These are phyloP conservation scores for Thalassiosira hispida DNA, from an alignment of 352 stramenopile species.

Conservation along the genomic window DNA sequence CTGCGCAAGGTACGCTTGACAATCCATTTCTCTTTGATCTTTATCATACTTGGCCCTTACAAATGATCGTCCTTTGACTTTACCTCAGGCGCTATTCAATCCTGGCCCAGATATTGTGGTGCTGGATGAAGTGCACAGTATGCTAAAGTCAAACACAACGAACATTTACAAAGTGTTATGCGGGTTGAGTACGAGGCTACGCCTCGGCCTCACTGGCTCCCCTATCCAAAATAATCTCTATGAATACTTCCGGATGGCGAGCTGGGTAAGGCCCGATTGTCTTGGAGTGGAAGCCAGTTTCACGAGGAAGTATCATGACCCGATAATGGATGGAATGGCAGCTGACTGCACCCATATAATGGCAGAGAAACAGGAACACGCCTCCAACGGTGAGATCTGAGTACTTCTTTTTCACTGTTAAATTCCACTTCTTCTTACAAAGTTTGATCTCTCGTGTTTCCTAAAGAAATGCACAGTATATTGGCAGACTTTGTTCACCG, in stretches of 20 bases:
- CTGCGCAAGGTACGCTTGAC: constrained; percentile 24
- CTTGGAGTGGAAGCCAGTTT: constrained; percentile 57
- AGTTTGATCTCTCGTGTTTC: no score
- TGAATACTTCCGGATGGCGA: constrained; percentile 80
- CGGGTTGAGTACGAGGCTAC: constrained; percentile 63
- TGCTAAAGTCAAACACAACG: constrained; percentile 74
- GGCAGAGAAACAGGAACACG: constrained; percentile 42
- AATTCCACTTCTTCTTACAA: no score
- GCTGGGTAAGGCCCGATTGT: constrained; percentile 66
- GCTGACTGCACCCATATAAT: constrained; percentile 44
- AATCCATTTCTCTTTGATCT: not conserved
- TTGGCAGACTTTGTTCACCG: constrained; percentile 67
- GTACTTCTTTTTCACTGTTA: no score
- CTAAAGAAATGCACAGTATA: constrained; percentile 53
- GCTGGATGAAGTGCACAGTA: constrained; percentile 84
- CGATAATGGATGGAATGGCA: constrained; percentile 61
- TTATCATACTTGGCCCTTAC: no score
- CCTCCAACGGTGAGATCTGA: no score
- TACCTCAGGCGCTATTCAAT: constrained; percentile 43
- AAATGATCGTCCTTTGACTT: not conserved
- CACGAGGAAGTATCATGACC: constrained; percentile 41
- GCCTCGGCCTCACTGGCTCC: constrained; percentile 76
- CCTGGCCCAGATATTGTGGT: constrained; percentile 78
- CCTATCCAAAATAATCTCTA: constrained; percentile 84
- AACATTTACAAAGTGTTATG: constrained; percentile 69